phyloP scores from a whole-genome alignment of 768 basidiomycete genomes.

The Pleurotus eryngii region DNA sequence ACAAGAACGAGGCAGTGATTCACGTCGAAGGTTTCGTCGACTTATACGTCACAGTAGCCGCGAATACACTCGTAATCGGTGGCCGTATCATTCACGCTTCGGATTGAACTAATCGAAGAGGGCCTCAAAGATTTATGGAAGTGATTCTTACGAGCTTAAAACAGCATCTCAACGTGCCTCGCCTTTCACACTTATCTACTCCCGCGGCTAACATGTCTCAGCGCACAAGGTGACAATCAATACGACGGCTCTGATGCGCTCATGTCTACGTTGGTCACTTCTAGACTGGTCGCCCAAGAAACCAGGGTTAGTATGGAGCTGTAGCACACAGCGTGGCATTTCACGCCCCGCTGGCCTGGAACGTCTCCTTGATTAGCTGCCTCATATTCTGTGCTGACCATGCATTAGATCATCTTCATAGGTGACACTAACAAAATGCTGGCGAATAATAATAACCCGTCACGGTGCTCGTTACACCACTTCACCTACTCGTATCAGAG shows the following conservation, averaged over 20 bases:
- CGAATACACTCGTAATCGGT: conserved; percentile 30
- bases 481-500: too few relatives aligned
- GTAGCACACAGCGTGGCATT: conserved; percentile 32
- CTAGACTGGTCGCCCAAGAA: conserved; percentile 43
- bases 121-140: not conserved
- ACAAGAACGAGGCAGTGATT: conserved; percentile 30
- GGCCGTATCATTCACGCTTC: conserved; percentile 39
- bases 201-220: conserved; percentile 12
- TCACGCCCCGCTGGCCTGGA: too few relatives aligned
- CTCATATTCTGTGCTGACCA: too few relatives aligned
- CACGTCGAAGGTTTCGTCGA: conserved; percentile 46
- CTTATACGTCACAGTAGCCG: conserved; percentile 35
- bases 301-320: conserved; percentile 34
- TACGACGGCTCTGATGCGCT: conserved; percentile 28
- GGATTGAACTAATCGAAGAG: conserved; percentile 39
- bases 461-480: too few relatives aligned
- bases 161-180: not conserved
- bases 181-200: not conserved
- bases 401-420: too few relatives aligned
- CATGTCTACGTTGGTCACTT: conserved; percentile 36
- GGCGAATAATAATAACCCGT: too few relatives aligned
- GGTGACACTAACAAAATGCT: too few relatives aligned
- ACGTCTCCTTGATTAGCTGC: too few relatives aligned
- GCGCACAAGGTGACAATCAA: conserved; percentile 33
- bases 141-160: not conserved